Evolutionary conservation across 768 basidiomycete species (phyloP).

Genomic region (Calocybe cyanea): DNA sequence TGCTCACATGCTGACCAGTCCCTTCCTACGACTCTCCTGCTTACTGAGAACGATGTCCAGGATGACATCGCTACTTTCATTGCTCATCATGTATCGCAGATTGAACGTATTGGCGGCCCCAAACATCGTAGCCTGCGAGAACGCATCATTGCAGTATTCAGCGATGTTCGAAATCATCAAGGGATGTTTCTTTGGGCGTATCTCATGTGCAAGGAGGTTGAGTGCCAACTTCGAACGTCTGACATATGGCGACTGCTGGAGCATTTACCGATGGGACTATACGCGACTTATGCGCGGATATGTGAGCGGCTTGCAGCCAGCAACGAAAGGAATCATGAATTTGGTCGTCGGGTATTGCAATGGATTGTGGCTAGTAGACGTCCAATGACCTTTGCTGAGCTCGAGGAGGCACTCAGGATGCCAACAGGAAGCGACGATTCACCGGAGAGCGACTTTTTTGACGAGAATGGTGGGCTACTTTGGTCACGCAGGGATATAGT

Average conservation of each 20-base stretch:
- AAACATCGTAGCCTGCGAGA: background rate
- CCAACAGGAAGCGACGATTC: background rate
- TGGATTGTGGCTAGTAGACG: too few relatives aligned
- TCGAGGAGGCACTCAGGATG: background rate
- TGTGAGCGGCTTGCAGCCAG: slow-evolving; percentile 2
- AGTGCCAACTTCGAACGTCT: background rate
- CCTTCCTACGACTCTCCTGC: too few relatives aligned
- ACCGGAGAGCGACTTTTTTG: background rate
- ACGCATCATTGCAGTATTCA: background rate
- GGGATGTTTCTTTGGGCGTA: too few relatives aligned
- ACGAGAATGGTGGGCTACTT: background rate
- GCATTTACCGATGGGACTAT: slow-evolving; percentile 1
- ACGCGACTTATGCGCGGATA: slow-evolving; percentile 2
- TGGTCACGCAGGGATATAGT: too few relatives aligned
- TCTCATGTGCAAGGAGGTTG: too few relatives aligned
- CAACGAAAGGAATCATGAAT: slow-evolving; percentile 1
- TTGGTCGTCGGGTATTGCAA: slow-evolving; percentile 1
- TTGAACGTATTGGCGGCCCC: too few relatives aligned
- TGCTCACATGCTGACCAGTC: too few relatives aligned
- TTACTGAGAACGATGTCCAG: slow-evolving; percentile 3
- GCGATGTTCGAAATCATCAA: slow-evolving; percentile 1
- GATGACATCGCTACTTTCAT: slow-evolving; percentile 4
- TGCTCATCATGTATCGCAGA: background rate
- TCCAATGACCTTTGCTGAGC: too few relatives aligned
- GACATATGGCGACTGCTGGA: slow-evolving; percentile 5